phyloP scores from a whole-genome alignment of 129 eudicot species.

The Chrysanthemum makinoi region DNA sequence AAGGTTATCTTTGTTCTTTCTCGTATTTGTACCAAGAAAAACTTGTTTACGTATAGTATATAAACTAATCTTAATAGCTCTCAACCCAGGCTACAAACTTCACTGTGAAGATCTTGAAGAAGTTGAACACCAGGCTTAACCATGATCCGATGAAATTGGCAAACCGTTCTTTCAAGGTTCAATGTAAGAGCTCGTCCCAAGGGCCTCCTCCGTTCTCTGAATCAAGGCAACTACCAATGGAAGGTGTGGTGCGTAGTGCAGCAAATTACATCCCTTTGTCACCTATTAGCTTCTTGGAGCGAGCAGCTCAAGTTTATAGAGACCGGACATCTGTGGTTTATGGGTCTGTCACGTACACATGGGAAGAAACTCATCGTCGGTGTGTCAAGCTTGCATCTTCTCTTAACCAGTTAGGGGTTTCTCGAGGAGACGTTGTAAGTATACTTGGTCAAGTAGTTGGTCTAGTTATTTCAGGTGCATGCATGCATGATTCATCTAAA shows the following conservation, averaged over 20 bases:
- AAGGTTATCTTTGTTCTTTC: background rate
- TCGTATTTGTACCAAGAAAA: background rate
- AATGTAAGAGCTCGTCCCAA: background rate
- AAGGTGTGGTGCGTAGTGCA: background rate
- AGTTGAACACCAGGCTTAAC: background rate
- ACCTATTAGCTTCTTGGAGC: conserved; percentile 8
- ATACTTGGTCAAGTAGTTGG: background rate
- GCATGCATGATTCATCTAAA: no score
- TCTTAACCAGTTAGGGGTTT: background rate
- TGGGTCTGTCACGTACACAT: background rate
- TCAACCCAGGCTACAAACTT: background rate
- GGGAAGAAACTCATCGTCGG: background rate
- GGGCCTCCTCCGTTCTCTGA: background rate
- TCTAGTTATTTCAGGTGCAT: no score
- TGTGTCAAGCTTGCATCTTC: conserved; percentile 13
- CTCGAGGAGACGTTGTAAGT: conserved; percentile 6
- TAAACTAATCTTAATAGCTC: background rate
- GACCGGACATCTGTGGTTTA: background rate
- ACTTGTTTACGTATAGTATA: background rate
- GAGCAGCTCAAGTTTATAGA: conserved; percentile 1
- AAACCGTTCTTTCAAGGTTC: background rate
- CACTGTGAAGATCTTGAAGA: background rate
- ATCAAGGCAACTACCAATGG: background rate
- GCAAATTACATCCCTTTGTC: conserved; percentile 1
- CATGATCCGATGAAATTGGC: background rate